Conservation (phyloP, 495 filamentous ascomycete genomes). For the Penicillium macrosclerotiorum region DNA sequence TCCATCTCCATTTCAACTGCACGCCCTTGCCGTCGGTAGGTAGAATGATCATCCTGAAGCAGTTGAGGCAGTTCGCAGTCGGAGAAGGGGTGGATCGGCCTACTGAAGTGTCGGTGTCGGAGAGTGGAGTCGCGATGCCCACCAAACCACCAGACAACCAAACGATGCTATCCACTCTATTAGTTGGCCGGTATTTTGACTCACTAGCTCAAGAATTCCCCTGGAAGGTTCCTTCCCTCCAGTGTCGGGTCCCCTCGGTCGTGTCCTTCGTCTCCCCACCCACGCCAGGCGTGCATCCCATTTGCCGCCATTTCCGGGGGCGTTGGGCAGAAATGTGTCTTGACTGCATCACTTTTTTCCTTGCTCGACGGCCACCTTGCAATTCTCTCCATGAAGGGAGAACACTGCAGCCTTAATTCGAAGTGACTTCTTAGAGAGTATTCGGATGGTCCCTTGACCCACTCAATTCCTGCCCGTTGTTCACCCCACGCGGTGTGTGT, state of each 20-base stretch:
- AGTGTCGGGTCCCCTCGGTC: constrained; percentile 1
- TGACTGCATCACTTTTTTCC: constrained; percentile 23
- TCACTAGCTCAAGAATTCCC: constrained; percentile 7
- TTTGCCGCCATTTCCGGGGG: constrained; percentile 35
- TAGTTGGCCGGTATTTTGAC: too few relatives aligned
- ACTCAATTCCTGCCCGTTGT: constrained; percentile 2
- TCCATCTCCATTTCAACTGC: constrained; percentile 19
- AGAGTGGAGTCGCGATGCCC: constrained; percentile 20
- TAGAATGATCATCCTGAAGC: constrained; percentile 4
- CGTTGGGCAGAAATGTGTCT: constrained; percentile 40
- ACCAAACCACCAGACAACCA: too few relatives aligned
- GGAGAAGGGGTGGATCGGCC: constrained; percentile 8
- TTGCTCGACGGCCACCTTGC: constrained; percentile 5
- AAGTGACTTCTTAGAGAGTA: constrained; percentile 11
- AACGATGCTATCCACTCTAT: constrained; percentile 19
- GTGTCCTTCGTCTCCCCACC: constrained; percentile 14
- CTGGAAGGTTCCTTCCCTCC: constrained; percentile 3
- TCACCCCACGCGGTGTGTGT: constrained; percentile 5
- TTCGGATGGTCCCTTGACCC: constrained; percentile 7
- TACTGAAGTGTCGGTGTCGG: constrained; percentile 30
- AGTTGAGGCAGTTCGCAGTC: neutral
- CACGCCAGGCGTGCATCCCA: constrained; percentile 24
- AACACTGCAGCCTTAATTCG: constrained; percentile 13
- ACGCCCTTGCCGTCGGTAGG: constrained; percentile 18
- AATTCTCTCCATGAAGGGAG: constrained; percentile 2